phyloP scores from a whole-genome alignment of 345 rosid species.

The Populus simonii region DNA sequence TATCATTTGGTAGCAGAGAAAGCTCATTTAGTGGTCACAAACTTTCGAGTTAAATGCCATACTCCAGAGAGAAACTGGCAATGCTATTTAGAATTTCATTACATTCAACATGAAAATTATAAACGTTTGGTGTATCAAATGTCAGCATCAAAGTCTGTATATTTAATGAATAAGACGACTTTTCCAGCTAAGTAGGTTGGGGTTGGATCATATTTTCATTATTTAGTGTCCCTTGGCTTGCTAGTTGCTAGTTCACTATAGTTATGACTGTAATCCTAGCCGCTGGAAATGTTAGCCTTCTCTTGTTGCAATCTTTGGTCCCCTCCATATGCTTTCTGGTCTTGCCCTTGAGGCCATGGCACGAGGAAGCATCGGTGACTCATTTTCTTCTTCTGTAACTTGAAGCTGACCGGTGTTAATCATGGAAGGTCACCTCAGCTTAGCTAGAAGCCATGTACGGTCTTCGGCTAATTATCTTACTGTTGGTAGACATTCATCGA shows the following conservation, averaged over 20 bases:
- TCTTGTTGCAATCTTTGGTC: background rate
- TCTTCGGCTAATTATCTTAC: background rate
- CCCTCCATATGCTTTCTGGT: slow-evolving; percentile 8
- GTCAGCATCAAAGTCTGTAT: background rate
- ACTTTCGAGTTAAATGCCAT: background rate
- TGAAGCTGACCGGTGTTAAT: background rate
- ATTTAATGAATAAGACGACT: background rate
- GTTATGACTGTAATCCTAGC: background rate
- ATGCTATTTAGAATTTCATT: background rate
- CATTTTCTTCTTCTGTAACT: background rate
- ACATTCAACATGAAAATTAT: slow-evolving; percentile 1
- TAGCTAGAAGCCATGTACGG: background rate
- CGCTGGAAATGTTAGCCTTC: background rate
- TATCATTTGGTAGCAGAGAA: background rate
- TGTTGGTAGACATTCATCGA: background rate
- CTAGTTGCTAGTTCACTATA: background rate
- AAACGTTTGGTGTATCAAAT: background rate
- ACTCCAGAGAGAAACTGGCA: background rate
- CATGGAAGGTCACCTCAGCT: background rate
- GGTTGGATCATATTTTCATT: background rate
- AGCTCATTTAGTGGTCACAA: background rate
- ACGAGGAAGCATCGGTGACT: background rate
- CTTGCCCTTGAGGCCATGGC: background rate
- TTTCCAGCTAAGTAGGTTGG: background rate
- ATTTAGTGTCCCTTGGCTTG: slow-evolving; percentile 16